These are phyloP conservation scores for Hordeum pubiflorum DNA, from an alignment of 202 grass and related monocot species.

Conservation along the genomic window DNA sequence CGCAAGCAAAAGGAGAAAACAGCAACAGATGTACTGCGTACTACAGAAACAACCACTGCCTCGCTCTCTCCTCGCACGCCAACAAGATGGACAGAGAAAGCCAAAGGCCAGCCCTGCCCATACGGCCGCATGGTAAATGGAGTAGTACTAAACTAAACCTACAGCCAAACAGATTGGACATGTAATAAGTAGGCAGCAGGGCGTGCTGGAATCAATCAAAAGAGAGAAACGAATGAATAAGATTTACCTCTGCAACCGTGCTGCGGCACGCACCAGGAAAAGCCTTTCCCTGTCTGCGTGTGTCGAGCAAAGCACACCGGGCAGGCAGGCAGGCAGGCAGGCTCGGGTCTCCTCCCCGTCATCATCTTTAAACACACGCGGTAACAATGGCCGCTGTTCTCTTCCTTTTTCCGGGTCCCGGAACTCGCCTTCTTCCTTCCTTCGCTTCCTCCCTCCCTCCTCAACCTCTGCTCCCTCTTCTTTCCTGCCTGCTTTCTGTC, in stretches of 20 bases:
- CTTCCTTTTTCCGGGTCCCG: slow-evolving; percentile 32
- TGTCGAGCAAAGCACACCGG: slow-evolving; percentile 27
- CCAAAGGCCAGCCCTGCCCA: not conserved
- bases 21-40: too few relatives aligned
- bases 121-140: too few relatives aligned
- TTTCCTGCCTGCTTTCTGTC: slow-evolving; percentile 46
- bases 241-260: slow-evolving; percentile 18
- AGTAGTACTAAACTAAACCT: too few relatives aligned
- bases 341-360: not conserved
- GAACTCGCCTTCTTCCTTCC: slow-evolving; percentile 28
- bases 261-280: not conserved
- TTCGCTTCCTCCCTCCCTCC: not conserved
- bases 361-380: slow-evolving; percentile 28
- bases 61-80: not conserved
- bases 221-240: slow-evolving; percentile 12
- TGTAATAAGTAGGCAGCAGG: not conserved
- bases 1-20: too few relatives aligned
- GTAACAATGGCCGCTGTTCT: slow-evolving; percentile 33
- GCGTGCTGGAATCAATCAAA: not conserved
- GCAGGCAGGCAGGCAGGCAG: too few relatives aligned
- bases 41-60: too few relatives aligned
- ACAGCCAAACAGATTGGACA: too few relatives aligned
- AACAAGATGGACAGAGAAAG: not conserved
- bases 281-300: slow-evolving; percentile 5
- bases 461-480: slow-evolving; percentile 1